Percentiles rank a stretch among this genome's conserved stretches.
Conservation (phyloP, 306 rosid species). For the Cicer yamashitae region DNA sequence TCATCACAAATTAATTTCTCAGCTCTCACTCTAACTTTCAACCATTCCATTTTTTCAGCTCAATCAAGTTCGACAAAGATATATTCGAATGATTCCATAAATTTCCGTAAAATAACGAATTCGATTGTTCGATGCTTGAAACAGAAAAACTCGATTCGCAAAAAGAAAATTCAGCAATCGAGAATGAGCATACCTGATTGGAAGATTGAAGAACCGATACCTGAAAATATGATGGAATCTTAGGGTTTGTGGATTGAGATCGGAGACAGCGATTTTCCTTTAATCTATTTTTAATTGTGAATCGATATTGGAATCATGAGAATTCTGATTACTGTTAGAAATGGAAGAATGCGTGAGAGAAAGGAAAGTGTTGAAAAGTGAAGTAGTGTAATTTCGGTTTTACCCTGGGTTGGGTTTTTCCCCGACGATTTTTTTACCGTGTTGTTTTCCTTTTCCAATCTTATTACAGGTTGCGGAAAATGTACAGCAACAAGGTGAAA, state of each 20-base stretch:
- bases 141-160: conserved; percentile 30
- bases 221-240: conserved; percentile 17
- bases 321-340: conserved; percentile 13
- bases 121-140: conserved; percentile 5
- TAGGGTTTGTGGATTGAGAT: conserved; percentile 64
- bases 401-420: conserved; percentile 25
- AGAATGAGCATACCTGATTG: conserved; percentile 52
- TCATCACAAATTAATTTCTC: conserved; percentile 2
- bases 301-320: conserved; percentile 29
- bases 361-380: conserved; percentile 45
- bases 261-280: conserved; percentile 46
- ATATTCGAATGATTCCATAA: background rate
- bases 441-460: conserved; percentile 8
- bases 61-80: background rate
- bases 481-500: background rate
- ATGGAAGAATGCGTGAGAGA: conserved; percentile 41
- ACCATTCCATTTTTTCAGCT: conserved; percentile 38
- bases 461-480: conserved; percentile 3
- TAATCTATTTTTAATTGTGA: conserved; percentile 22
- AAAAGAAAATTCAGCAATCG: conserved; percentile 1
- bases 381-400: conserved; percentile 36
- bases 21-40: conserved; percentile 44
- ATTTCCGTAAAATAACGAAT: conserved; percentile 34
- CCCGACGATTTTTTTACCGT: background rate
- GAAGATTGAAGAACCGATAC: conserved; percentile 46